Percentiles rank a stretch among this genome's conserved stretches.
Conservation (phyloP, 1,284 basidiomycete genomes). For the Wallemia mellicola region DNA sequence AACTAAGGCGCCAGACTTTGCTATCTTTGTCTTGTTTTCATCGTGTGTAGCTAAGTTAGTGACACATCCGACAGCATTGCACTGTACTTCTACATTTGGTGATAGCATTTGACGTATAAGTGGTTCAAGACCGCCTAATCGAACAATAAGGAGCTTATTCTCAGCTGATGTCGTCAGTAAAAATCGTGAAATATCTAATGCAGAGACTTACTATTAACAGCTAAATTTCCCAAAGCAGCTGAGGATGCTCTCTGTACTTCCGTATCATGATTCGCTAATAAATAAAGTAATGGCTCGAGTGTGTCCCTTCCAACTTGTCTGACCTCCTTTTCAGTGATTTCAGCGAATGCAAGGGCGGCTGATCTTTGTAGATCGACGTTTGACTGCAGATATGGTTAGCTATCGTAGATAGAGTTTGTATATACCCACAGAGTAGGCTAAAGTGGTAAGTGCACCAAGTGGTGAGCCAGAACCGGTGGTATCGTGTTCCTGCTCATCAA, state of each 20-base stretch:
- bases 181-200: neutral
- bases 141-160: constrained; percentile 96
- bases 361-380: constrained; percentile 97
- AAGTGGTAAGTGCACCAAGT: constrained; percentile 71
- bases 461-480: constrained; percentile 35
- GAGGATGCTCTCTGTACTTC: constrained; percentile 96
- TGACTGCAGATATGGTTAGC: constrained; percentile 15
- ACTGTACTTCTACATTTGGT: constrained; percentile 97
- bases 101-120: constrained; percentile 97
- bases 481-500: neutral
- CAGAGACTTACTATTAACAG: constrained; percentile 61
- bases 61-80: constrained; percentile 98
- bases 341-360: constrained; percentile 90
- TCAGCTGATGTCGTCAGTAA: constrained; percentile 30
- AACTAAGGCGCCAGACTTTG: constrained; percentile 89
- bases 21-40: constrained; percentile 99
- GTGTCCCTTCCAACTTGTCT: constrained; percentile 88
- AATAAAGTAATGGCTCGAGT: constrained; percentile 88
- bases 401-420: neutral
- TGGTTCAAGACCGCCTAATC: constrained; percentile 87
- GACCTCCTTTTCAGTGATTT: constrained; percentile 99
- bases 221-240: constrained; percentile 91
- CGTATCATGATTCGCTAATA: constrained; percentile 88
- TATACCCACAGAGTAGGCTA: constrained; percentile 50
- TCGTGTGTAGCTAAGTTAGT: constrained; percentile 98